Evolutionary conservation across 2,329 filamentous ascomycete genomes (phyloP), one percentile per base, ranked within the genome.

Genomic region (Monosporascus sp.): DNA sequence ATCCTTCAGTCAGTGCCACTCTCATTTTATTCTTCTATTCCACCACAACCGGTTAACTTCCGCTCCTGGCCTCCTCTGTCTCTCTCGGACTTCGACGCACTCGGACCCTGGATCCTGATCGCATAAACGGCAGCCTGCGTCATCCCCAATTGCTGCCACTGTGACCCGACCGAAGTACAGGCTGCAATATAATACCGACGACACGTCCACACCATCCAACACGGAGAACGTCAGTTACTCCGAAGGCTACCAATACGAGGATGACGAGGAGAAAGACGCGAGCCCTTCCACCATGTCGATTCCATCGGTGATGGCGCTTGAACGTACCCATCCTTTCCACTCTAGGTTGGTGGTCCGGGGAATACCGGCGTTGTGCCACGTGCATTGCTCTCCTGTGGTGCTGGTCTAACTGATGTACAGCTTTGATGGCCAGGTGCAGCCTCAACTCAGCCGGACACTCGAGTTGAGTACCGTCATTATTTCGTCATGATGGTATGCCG

Each of bases 401-500:
- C 63, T 73, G 11, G 53, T 63, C 25, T 39, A 61, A 17, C 54
- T 73, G 5, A 60, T 73, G 9, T 56, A 53, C 47, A 48, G 57
- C 7, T 71, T 65, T 54, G 65, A 73, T 45, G 59, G 63, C 18
- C 57, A 63, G 22, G 53, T 65, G 1, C 62, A 67, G 36, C 70
- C 70, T 0, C 57, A 60, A 11, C 62, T 70, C 47, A 57, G 52
- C 5, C 55, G 55, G 22, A 58, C 64, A 0, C 31, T 73, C 6
- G 59, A 68, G 20, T 58, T 72, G 3, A 67, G 69, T 57, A 71
- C 70, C 22, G 53, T 67, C 25, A 59, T 72, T 22, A 67, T 73
- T 34, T 67, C n/a, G 57, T 72, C 39, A 70, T 72, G 60, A 70
- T 67, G 6, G 54, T 67, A n/a, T 64, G 68, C 6, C 66, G 70